phyloP scores from a whole-genome alignment of 805 yeast species.

The Wickerhamiella siamensis region DNA sequence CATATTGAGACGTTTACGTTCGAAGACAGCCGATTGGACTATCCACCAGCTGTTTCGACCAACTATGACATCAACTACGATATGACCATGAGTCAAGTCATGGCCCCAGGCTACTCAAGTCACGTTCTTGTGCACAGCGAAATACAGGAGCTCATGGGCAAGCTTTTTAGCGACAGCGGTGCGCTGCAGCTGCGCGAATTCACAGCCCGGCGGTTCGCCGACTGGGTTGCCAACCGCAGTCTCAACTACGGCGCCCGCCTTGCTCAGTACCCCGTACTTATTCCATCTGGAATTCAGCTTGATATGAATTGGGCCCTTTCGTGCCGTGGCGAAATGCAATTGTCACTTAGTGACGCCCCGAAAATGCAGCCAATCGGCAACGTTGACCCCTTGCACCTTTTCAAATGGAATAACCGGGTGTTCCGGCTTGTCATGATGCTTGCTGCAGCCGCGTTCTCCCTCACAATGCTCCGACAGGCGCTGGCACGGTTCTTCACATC shows the following conservation, averaged over 20 bases:
- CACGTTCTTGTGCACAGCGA: constrained; percentile 10
- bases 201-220: constrained; percentile 4
- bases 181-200: constrained; percentile 1
- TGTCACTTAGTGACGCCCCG: constrained; percentile 1
- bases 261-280: constrained; percentile 3
- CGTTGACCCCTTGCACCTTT: constrained; percentile 17
- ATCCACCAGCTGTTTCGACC: constrained; percentile 5
- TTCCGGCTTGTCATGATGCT: background rate
- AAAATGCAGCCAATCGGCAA: constrained; percentile 13
- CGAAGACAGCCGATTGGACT: background rate
- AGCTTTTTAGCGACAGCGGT: constrained; percentile 1
- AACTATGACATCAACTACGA: constrained; percentile 8
- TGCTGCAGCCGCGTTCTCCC: constrained; percentile 2
- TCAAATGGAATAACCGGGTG: constrained; percentile 9
- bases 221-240: constrained; percentile 3
- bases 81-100: constrained; percentile 13
- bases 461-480: background rate
- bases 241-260: constrained; percentile 4
- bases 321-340: background rate
- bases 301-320: constrained; percentile 1
- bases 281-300: constrained; percentile 1
- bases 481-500: background rate
- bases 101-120: constrained; percentile 9
- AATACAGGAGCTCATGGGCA: constrained; percentile 2
- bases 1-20: background rate